Conservation (phyloP, 805 yeast genomes). For the Starmerella tilneyi region DNA sequence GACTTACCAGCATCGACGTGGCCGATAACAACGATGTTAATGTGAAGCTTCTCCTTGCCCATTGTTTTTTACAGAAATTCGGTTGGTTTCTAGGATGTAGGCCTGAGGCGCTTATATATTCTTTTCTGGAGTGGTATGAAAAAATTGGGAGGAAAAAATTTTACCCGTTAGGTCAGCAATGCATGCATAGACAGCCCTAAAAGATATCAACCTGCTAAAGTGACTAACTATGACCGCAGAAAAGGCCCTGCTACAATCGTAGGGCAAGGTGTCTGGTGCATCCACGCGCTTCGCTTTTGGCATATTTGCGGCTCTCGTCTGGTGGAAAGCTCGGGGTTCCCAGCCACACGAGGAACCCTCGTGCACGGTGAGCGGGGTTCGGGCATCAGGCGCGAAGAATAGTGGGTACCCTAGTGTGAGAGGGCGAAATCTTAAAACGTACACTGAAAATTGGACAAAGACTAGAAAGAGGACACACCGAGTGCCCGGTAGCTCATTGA, state of each 20-base stretch:
- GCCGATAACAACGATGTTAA: slow-evolving; percentile 99
- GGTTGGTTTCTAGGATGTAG: neutral
- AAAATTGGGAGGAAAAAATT: slow-evolving; percentile 17
- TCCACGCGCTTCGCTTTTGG: neutral
- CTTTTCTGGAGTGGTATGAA: slow-evolving; percentile 17
- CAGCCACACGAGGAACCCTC: slow-evolving; percentile 7
- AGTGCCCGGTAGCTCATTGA: no score
- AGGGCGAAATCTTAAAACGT: no score
- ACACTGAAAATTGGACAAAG: no score
- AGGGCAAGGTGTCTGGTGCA: slow-evolving; percentile 4
- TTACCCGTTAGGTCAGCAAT: slow-evolving; percentile 16
- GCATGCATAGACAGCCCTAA: slow-evolving; percentile 22
- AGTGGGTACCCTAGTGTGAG: no score
- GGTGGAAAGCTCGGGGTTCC: neutral
- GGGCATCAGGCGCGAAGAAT: no score
- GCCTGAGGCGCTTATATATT: slow-evolving; percentile 21
- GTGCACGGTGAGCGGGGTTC: neutral
- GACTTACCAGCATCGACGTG: slow-evolving; percentile 99
- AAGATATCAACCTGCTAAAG: neutral
- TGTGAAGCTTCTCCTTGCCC: slow-evolving; percentile 97
- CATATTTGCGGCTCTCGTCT: neutral
- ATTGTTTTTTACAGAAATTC: slow-evolving; percentile 18
- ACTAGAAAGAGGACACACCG: no score
- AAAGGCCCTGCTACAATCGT: neutral
- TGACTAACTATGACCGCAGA: slow-evolving; percentile 6